Evolutionary conservation across 768 basidiomycete species (phyloP).

Genomic region (Sistotremastrum suecicum): DNA sequence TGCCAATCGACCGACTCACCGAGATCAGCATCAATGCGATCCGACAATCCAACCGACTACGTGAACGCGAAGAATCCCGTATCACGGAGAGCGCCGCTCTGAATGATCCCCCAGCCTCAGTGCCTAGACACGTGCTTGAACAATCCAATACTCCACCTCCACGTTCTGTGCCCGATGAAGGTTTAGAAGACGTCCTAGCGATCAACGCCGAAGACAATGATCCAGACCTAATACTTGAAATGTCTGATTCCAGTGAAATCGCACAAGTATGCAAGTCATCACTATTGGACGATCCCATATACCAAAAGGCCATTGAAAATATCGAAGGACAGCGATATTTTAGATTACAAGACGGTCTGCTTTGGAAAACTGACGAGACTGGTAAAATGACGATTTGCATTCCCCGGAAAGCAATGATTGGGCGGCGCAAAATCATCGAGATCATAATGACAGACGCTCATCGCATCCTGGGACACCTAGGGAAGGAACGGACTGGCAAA

Average conservation of each 20-base stretch:
- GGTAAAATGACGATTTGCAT: too few species aligned
- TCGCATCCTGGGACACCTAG: conserved; percentile 19
- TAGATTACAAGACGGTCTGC: not conserved
- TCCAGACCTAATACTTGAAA: too few species aligned
- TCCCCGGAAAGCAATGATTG: too few species aligned
- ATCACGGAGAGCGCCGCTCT: not conserved
- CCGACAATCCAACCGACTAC: not conserved
- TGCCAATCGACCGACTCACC: not conserved
- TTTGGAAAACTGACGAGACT: too few species aligned
- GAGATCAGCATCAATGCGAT: not conserved
- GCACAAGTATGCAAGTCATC: too few species aligned
- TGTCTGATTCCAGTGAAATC: too few species aligned
- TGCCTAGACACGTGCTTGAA: not conserved
- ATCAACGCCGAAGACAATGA: too few species aligned
- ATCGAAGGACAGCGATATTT: conserved; percentile 2
- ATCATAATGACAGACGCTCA: conserved; percentile 18
- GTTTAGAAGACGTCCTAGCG: not conserved
- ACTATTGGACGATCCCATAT: conserved; percentile 4
- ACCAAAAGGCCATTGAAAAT: conserved; percentile 2
- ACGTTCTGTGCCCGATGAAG: conserved; percentile 2
- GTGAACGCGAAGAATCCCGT: not conserved
- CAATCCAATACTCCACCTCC: not conserved
- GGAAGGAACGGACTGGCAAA: conserved; percentile 12
- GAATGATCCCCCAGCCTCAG: not conserved
- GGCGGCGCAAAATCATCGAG: not conserved